Evolutionary conservation across 2,329 filamentous ascomycete species (phyloP), one percentile per base, ranked within the genome.

Genomic region (Lachnellula cervina): DNA sequence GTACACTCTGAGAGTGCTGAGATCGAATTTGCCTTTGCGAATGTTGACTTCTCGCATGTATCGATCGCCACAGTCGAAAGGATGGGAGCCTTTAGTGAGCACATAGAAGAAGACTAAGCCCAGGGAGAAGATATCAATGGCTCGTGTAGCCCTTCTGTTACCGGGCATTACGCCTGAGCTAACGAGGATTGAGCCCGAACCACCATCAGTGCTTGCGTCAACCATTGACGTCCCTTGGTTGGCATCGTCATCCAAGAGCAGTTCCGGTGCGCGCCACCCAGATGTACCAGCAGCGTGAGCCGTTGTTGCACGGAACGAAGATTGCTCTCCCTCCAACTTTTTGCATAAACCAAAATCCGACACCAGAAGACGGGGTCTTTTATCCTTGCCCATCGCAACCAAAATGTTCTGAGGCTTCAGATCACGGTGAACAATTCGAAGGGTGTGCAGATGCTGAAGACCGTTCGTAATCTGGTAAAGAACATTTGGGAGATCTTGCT

Each of bases 71-170:
- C 91, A 92, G 69, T 97, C 93, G 66, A 95, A 99, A 0, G 94
- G 94, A 71, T 99, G 94, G 1, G 81, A 83, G 16, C 94, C 94
- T 59, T 91, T 89, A 1, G 93, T 97, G 57, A 99, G 79, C n/a
- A 97, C 92, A 70, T 97, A 99, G 75, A 92, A 97, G 77, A 97
- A 99, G n/a, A 99, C 91, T 52, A 96, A 87, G 1, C 94, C 94
- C 37, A 99, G 81, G 0, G 92, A 96, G 75, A 99, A 99, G 25
- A 99, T 96, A 69, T 99, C 94, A 59, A 97, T 97, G 8, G 94
- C 90, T 46, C 94, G 87, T 46, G 96, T 99, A 6, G 95, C 93
- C 51, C 94, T 88, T 57, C 91, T 86, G 63, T 83, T 84, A 4
- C 23, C 23, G 14, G 67, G 78, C 74, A 77, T 80, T 70, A 83